Conservation (phyloP, 2,329 filamentous ascomycete species). For the Cryoendolithus antarcticus region DNA sequence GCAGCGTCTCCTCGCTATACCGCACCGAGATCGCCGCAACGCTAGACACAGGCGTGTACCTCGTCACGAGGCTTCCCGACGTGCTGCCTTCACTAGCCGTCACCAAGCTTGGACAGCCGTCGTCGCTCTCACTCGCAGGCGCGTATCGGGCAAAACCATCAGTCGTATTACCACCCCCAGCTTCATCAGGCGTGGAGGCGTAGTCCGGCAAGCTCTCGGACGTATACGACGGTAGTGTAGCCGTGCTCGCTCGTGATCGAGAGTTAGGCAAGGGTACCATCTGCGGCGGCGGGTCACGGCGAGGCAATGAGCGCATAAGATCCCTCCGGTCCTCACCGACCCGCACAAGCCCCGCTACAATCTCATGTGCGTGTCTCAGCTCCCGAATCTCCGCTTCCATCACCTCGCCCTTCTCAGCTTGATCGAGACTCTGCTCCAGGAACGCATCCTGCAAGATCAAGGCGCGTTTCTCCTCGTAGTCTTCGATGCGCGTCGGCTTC, state of each 20-base stretch:
- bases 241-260: conserved; percentile 20
- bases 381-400: conserved; percentile 40
- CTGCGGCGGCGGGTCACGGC: conserved; percentile 14
- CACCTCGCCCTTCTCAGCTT: conserved; percentile 28
- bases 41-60: conserved; percentile 29
- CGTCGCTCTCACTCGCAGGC: conserved; percentile 12
- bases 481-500: conserved; percentile 22
- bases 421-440: conserved; percentile 26
- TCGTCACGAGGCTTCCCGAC: conserved; percentile 8
- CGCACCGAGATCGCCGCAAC: conserved; percentile 29
- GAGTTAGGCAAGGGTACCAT: conserved; percentile 15
- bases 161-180: conserved; percentile 21
- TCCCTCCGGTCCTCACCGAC: conserved; percentile 22
- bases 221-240: conserved; percentile 23
- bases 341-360: conserved; percentile 29
- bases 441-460: conserved; percentile 31
- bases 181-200: conserved; percentile 24
- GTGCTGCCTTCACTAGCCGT: conserved; percentile 7
- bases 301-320: conserved; percentile 1
- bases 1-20: conserved; percentile 27
- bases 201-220: conserved; percentile 34
- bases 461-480: conserved; percentile 41
- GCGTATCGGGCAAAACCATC: conserved; percentile 32
- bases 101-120: neutral
- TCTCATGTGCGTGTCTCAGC: conserved; percentile 39